These are phyloP conservation scores for Acanthamoeba rhysodes DNA, from an alignment of 208 protist genomes.

Conservation along the genomic window DNA sequence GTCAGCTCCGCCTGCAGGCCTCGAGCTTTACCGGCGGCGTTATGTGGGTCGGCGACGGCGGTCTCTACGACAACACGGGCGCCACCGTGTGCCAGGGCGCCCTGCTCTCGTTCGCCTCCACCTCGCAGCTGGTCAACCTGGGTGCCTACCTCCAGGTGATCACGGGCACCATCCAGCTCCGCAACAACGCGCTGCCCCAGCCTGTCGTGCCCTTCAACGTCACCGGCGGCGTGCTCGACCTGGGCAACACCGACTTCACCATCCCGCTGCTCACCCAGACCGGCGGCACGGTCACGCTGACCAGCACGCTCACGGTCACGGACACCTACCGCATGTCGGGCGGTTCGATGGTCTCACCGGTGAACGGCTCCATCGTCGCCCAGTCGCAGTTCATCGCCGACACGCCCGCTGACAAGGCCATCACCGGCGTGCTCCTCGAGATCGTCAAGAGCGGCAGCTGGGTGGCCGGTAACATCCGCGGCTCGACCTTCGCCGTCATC, in stretches of 20 bases:
- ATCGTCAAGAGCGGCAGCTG: slow-evolving; percentile 46
- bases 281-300: slow-evolving; percentile 39
- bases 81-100: slow-evolving; percentile 58
- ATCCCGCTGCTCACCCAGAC: slow-evolving; percentile 59
- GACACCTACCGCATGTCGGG: slow-evolving; percentile 37
- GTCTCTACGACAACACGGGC: slow-evolving; percentile 54
- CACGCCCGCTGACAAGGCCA: not conserved
- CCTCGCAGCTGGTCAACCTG: slow-evolving; percentile 55
- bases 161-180: slow-evolving; percentile 16
- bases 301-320: slow-evolving; percentile 41
- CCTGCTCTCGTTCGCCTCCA: slow-evolving; percentile 10
- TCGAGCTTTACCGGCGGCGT: slow-evolving; percentile 39
- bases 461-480: slow-evolving; percentile 43
- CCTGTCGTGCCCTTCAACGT: slow-evolving; percentile 68
- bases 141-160: slow-evolving; percentile 43
- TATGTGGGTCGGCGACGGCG: slow-evolving; percentile 64
- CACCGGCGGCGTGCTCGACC: slow-evolving; percentile 48
- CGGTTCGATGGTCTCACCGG: not conserved
- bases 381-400: slow-evolving; percentile 43
- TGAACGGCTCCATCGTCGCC: slow-evolving; percentile 57
- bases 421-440: slow-evolving; percentile 47
- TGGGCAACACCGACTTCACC: slow-evolving; percentile 65
- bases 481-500: not conserved
- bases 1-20: slow-evolving; percentile 2
- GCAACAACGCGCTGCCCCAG: slow-evolving; percentile 55